phyloP scores from a whole-genome alignment of 176 grass and related monocot genomes.

The Phoenix dactylifera region DNA sequence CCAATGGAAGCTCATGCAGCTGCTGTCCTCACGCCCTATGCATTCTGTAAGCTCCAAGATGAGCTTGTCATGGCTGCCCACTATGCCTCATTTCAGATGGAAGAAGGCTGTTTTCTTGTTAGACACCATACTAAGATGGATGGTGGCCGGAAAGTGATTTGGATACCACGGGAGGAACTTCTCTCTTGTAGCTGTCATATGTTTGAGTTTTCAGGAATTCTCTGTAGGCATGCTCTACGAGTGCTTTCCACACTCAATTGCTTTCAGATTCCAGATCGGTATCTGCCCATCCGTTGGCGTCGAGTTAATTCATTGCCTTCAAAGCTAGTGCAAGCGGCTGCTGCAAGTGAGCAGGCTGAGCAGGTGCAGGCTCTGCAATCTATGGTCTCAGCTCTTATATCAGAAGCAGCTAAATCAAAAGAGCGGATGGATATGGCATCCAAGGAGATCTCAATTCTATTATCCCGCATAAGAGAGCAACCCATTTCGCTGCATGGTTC shows the following conservation, averaged over 20 bases:
- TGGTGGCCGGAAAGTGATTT: constrained; percentile 25
- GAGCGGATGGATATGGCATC: constrained; percentile 49
- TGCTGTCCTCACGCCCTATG: constrained; percentile 39
- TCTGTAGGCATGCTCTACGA: constrained; percentile 45
- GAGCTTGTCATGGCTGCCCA: constrained; percentile 45
- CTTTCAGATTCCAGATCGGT: constrained; percentile 57
- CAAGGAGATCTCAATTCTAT: constrained; percentile 34
- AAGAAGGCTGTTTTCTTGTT: constrained; percentile 46
- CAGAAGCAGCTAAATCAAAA: constrained; percentile 50
- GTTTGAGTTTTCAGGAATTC: constrained; percentile 56
- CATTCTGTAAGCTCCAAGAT: constrained; percentile 54
- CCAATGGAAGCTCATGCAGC: constrained; percentile 69
- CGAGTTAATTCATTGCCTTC: constrained; percentile 15
- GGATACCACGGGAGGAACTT: constrained; percentile 42
- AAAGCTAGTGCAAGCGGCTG: constrained; percentile 11
- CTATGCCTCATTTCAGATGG: constrained; percentile 40
- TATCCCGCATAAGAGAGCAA: constrained; percentile 42
- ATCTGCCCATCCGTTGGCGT: constrained; percentile 43
- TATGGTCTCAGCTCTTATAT: constrained; percentile 36
- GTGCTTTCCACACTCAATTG: constrained; percentile 42
- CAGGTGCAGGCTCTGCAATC: constrained; percentile 34
- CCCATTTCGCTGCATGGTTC: background rate
- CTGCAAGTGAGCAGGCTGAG: constrained; percentile 17
- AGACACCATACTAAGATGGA: constrained; percentile 38
- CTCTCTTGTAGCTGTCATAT: constrained; percentile 65